Evolutionary conservation across 2,329 filamentous ascomycete genomes (phyloP).

Genomic region (Exophiala calicioides): DNA sequence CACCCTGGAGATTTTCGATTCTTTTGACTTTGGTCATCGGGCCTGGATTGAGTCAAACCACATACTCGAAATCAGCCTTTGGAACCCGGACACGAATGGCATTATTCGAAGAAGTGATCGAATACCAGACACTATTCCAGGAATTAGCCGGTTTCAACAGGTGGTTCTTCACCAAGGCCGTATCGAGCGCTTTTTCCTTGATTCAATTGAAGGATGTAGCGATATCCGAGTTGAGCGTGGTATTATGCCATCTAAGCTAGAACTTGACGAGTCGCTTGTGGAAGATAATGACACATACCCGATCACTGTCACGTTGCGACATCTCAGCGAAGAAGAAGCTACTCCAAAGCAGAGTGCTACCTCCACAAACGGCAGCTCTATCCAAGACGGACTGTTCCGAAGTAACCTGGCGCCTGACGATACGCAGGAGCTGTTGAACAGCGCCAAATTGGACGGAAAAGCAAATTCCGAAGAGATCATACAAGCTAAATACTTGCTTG

Average conservation of each 20-base stretch:
- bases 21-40: slow-evolving; percentile 49
- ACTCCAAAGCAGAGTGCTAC: too few species aligned
- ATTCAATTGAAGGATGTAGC: slow-evolving; percentile 48
- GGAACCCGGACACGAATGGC: slow-evolving; percentile 39
- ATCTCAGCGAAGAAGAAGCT: too few species aligned
- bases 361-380: too few species aligned
- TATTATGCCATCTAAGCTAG: too few species aligned
- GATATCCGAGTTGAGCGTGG: slow-evolving; percentile 60
- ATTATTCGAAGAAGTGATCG: slow-evolving; percentile 59
- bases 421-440: not conserved
- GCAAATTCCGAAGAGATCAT: slow-evolving; percentile 11
- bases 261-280: too few species aligned
- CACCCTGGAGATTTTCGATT: slow-evolving; percentile 70
- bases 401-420: too few species aligned
- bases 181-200: slow-evolving; percentile 66
- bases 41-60: too few species aligned
- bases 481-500: slow-evolving; percentile 55
- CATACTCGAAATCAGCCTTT: too few species aligned
- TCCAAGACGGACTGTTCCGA: too few species aligned
- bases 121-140: slow-evolving; percentile 64
- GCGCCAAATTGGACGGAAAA: not conserved
- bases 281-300: too few species aligned
- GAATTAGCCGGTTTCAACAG: slow-evolving; percentile 64
- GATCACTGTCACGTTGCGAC: too few species aligned
- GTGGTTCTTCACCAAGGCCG: slow-evolving; percentile 70